Conservation (phyloP, 2,329 filamentous ascomycete genomes). For the Domatiomyces globalis region DNA sequence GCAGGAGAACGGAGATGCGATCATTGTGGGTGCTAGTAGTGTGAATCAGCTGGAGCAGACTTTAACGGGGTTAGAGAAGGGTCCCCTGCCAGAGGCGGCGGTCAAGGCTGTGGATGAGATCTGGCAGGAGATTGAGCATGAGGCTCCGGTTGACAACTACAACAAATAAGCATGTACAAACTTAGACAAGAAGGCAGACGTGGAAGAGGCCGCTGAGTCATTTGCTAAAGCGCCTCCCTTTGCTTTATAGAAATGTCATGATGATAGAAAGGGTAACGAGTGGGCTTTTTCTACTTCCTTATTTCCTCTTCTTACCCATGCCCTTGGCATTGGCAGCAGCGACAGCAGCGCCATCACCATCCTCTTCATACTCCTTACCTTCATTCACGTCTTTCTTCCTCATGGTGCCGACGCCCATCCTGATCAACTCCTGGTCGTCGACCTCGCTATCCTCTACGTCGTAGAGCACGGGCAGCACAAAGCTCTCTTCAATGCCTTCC, state of each 20-base stretch:
- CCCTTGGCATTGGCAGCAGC: constrained; percentile 1
- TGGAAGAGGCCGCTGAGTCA: too few species aligned
- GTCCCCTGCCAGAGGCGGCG: constrained; percentile 21
- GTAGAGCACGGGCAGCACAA: constrained; percentile 84
- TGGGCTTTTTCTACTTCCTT: neutral
- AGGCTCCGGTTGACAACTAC: constrained; percentile 19
- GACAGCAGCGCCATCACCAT: constrained; percentile 27
- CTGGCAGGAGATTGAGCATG: constrained; percentile 21
- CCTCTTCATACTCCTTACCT: constrained; percentile 51
- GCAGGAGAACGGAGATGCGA: constrained; percentile 19
- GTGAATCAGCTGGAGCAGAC: constrained; percentile 23
- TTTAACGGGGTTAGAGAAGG: constrained; percentile 18
- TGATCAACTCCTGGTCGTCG: constrained; percentile 64
- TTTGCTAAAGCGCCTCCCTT: too few species aligned
- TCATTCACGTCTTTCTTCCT: constrained; percentile 70
- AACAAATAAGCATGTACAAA: neutral
- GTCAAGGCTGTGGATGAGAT: constrained; percentile 18
- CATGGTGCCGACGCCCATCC: constrained; percentile 64
- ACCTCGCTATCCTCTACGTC: constrained; percentile 89
- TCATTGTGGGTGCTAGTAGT: constrained; percentile 26
- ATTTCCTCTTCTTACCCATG: constrained; percentile 3
- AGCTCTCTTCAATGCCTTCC: constrained; percentile 36
- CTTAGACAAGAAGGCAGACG: neutral
- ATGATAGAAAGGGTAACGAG: too few species aligned
- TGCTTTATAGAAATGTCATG: too few species aligned